phyloP scores from a whole-genome alignment of 2,329 filamentous ascomycete genomes.

The Phoma sp. region DNA sequence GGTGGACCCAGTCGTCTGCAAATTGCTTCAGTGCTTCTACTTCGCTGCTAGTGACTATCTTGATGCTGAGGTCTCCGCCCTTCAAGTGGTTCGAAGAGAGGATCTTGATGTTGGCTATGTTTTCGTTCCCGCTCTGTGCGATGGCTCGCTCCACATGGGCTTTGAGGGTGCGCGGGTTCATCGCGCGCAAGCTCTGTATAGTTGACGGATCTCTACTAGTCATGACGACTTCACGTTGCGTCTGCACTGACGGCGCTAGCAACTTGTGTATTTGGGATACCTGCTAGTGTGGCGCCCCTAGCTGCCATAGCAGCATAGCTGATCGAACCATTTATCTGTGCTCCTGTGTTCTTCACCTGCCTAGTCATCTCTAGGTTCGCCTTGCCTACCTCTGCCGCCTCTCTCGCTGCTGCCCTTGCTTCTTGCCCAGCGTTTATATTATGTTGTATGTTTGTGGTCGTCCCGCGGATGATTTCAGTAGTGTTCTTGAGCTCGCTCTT shows the following conservation, averaged over 20 bases:
- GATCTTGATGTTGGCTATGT: slow-evolving; percentile 26
- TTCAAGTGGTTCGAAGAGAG: too few relatives aligned
- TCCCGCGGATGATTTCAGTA: not conserved
- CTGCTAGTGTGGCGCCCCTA: slow-evolving; percentile 11
- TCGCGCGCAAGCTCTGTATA: slow-evolving; percentile 22
- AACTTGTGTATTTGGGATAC: slow-evolving; percentile 26
- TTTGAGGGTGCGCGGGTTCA: slow-evolving; percentile 24
- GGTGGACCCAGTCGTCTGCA: slow-evolving; percentile 21
- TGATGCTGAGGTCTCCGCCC: slow-evolving; percentile 27
- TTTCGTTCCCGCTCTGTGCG: slow-evolving; percentile 24
- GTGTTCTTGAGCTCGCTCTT: not conserved
- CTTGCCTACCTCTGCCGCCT: not conserved
- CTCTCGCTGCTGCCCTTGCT: not conserved
- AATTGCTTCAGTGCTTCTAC: slow-evolving; percentile 11
- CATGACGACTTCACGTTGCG: too few relatives aligned
- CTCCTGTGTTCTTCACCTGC: not conserved
- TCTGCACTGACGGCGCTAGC: slow-evolving; percentile 15
- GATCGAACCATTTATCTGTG: not conserved
- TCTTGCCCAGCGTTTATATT: not conserved
- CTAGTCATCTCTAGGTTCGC: not conserved
- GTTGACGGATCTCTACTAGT: slow-evolving; percentile 25
- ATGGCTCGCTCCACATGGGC: slow-evolving; percentile 24
- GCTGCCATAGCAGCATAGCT: not conserved
- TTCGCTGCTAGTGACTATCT: slow-evolving; percentile 13
- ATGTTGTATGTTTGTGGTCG: not conserved